These are phyloP conservation scores for Flammula alnicola DNA, from an alignment of 1,284 basidiomycete species.

Conservation along the genomic window DNA sequence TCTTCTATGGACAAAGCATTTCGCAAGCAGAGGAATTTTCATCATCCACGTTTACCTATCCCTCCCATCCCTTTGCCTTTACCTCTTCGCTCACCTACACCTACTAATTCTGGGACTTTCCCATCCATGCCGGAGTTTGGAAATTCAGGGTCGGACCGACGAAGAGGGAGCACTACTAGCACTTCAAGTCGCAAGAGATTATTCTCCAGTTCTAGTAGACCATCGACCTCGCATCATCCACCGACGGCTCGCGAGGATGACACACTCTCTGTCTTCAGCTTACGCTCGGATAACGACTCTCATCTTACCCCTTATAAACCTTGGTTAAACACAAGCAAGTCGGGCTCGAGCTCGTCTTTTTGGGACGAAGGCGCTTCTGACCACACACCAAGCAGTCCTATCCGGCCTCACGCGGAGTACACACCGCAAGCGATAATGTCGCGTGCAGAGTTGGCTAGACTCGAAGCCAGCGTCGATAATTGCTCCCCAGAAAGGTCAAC, in stretches of 20 bases:
- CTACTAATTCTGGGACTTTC: slow-evolving; percentile 30
- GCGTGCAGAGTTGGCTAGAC: slow-evolving; percentile 62
- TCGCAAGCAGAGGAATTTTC: slow-evolving; percentile 52
- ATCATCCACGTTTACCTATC: slow-evolving; percentile 46
- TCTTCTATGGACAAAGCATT: slow-evolving; percentile 34
- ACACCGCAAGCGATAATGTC: slow-evolving; percentile 68
- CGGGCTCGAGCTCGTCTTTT: slow-evolving; percentile 40
- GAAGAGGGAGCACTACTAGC: slow-evolving; percentile 36
- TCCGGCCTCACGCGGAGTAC: slow-evolving; percentile 45
- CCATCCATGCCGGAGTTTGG: slow-evolving; percentile 24
- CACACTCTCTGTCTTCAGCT: slow-evolving; percentile 55
- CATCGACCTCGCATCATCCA: slow-evolving; percentile 49
- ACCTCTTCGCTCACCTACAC: slow-evolving; percentile 35
- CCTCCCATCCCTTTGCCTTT: slow-evolving; percentile 44
- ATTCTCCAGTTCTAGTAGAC: slow-evolving; percentile 59
- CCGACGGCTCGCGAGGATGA: slow-evolving; percentile 47
- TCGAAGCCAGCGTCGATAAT: slow-evolving; percentile 53
- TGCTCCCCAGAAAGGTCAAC: slow-evolving; percentile 24
- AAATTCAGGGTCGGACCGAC: slow-evolving; percentile 28
- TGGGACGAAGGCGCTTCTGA: slow-evolving; percentile 50
- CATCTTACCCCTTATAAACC: slow-evolving; percentile 31
- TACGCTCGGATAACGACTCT: slow-evolving; percentile 46
- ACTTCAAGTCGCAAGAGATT: slow-evolving; percentile 54
- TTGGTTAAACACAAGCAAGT: slow-evolving; percentile 27
- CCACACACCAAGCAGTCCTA: slow-evolving; percentile 37